Evolutionary conservation across 768 basidiomycete species (phyloP).

Genomic region (Tricholomella constricta): DNA sequence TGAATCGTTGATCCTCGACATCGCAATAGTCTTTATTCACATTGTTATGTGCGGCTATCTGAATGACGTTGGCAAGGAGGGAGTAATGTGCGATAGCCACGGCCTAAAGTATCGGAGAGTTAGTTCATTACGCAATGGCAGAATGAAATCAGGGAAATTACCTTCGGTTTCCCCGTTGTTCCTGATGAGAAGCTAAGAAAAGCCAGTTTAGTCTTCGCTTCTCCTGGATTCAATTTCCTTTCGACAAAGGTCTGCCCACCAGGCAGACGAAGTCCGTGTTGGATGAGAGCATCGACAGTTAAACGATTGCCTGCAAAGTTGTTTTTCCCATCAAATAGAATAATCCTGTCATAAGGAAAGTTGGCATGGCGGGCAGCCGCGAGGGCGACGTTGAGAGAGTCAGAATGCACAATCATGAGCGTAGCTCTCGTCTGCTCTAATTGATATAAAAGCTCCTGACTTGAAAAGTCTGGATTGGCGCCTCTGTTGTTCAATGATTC

Average conservation of each 20-base stretch:
- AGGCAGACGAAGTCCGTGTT: slow-evolving; percentile 43
- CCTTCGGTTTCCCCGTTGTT: slow-evolving; percentile 77
- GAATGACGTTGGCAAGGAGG: slow-evolving; percentile 63
- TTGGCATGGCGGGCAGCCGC: slow-evolving; percentile 40
- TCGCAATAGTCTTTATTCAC: slow-evolving; percentile 45
- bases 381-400: slow-evolving; percentile 42
- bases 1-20: slow-evolving; percentile 52
- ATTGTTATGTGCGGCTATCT: slow-evolving; percentile 54
- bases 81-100: slow-evolving; percentile 64
- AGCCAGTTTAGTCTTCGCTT: slow-evolving; percentile 70
- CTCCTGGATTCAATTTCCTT: slow-evolving; percentile 51
- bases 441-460: slow-evolving; percentile 58
- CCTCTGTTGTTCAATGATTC: slow-evolving; percentile 35
- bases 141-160: slow-evolving; percentile 16
- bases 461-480: slow-evolving; percentile 63
- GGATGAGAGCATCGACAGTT: slow-evolving; percentile 50
- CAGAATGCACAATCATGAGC: slow-evolving; percentile 50
- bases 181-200: slow-evolving; percentile 73
- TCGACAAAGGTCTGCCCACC: slow-evolving; percentile 44
- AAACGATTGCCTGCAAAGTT: slow-evolving; percentile 16
- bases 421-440: slow-evolving; percentile 49
- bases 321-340: slow-evolving; percentile 36
- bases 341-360: slow-evolving; percentile 42
- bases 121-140: neutral
- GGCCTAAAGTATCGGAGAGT: slow-evolving; percentile 36